phyloP scores from a whole-genome alignment of 1,139 yeast species.

The Saccharomycopsis phalli region DNA sequence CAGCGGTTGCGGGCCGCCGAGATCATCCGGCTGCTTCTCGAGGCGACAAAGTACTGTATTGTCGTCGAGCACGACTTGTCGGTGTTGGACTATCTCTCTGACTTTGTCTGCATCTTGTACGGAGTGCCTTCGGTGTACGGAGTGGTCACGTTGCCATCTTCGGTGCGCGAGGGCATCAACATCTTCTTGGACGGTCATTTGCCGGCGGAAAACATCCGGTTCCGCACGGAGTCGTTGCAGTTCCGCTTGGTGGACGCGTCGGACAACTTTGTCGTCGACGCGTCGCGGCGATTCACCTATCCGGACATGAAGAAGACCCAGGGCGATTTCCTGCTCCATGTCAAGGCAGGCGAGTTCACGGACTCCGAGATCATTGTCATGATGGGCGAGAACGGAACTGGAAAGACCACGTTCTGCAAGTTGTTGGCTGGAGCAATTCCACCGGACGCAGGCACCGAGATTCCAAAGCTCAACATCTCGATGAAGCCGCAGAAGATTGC shows the following conservation, averaged over 20 bases:
- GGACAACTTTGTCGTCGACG: slow-evolving; percentile 69
- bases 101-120: slow-evolving; percentile 88
- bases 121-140: slow-evolving; percentile 99
- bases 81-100: slow-evolving; percentile 91
- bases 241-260: slow-evolving; percentile 91
- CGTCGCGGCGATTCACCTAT: slow-evolving; percentile 66
- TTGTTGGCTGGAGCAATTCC: slow-evolving; percentile 86
- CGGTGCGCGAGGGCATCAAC: slow-evolving; percentile 97
- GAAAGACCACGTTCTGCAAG: slow-evolving; percentile 95
- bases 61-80: slow-evolving; percentile 98
- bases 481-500: slow-evolving; percentile 99
- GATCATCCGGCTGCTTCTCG: slow-evolving; percentile 77
- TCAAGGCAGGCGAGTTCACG: slow-evolving; percentile 83
- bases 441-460: slow-evolving; percentile 66
- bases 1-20: slow-evolving; percentile 97
- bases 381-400: slow-evolving; percentile 99
- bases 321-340: slow-evolving; percentile 84
- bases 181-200: slow-evolving; percentile 96
- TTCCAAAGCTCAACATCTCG: slow-evolving; percentile 84
- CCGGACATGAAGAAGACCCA: slow-evolving; percentile 83
- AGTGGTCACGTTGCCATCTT: slow-evolving; percentile 90
- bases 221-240: slow-evolving; percentile 91
- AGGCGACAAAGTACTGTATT: slow-evolving; percentile 72
- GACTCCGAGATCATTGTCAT: slow-evolving; percentile 95
- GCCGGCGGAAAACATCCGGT: slow-evolving; percentile 93